A percentile compares a stretch with the other conserved stretches of the same genome.
Evolutionary conservation across 441 rosid species (phyloP).

Genomic region (Theobroma grandiflorum): DNA sequence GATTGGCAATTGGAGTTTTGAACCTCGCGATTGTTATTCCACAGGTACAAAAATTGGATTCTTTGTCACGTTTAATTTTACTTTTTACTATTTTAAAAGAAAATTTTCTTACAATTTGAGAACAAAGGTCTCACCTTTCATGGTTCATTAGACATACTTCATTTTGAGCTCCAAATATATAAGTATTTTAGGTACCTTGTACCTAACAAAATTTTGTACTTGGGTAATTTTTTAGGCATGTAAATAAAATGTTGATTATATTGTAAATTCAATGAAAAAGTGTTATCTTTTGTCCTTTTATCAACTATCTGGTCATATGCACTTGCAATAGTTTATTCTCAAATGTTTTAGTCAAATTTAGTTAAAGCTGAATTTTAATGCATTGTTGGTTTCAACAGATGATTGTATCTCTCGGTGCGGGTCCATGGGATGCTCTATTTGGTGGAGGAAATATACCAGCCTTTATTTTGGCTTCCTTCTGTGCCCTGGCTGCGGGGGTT

Average conservation of each 20-base stretch:
- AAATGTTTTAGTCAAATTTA: neutral
- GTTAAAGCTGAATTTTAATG: constrained; percentile 27
- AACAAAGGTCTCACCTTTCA: neutral
- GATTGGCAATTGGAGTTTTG: constrained; percentile 94
- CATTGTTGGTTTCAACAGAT: constrained; percentile 52
- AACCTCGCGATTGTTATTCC: constrained; percentile 95
- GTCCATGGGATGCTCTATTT: constrained; percentile 95
- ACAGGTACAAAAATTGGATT: constrained; percentile 52
- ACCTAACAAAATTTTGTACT: neutral
- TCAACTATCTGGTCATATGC: neutral
- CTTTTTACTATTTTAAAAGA: neutral
- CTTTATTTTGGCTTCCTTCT: constrained; percentile 75
- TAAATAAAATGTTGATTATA: neutral
- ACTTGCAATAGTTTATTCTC: neutral
- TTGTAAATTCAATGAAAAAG: constrained; percentile 1
- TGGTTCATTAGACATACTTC: neutral
- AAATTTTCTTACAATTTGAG: neutral
- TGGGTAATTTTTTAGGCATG: neutral
- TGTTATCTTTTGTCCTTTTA: neutral
- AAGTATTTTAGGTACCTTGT: neutral
- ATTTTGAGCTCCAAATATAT: neutral
- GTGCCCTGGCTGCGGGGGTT: constrained; percentile 80
- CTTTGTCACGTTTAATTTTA: constrained; percentile 4
- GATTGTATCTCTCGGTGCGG: constrained; percentile 87
- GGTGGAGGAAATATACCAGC: constrained; percentile 99